Evolutionary conservation across 177 flowering plant species (phyloP).

Genomic region (Vitis hybrid): DNA sequence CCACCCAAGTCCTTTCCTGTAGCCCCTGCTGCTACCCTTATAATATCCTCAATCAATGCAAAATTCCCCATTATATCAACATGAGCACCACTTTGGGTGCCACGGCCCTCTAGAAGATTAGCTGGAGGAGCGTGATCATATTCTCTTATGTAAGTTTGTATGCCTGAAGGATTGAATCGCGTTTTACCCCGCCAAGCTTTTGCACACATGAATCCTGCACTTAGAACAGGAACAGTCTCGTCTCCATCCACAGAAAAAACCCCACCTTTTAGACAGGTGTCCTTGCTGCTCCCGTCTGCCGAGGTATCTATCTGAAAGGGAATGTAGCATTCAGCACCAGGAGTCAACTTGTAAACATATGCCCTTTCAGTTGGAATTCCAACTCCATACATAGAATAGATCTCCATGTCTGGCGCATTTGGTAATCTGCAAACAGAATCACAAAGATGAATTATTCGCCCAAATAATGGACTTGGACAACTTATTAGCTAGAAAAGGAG

Average conservation of each 20-base stretch:
- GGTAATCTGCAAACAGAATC: slow-evolving; percentile 66
- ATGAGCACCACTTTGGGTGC: slow-evolving; percentile 95
- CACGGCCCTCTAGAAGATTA: slow-evolving; percentile 82
- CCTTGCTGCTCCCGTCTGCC: slow-evolving; percentile 44
- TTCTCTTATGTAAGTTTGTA: slow-evolving; percentile 66
- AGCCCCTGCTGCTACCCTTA: slow-evolving; percentile 89
- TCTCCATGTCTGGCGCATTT: slow-evolving; percentile 91
- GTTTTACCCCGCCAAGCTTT: slow-evolving; percentile 93
- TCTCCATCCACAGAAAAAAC: slow-evolving; percentile 76
- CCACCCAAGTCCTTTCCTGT: slow-evolving; percentile 82
- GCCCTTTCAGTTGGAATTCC: slow-evolving; percentile 93
- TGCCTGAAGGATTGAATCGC: slow-evolving; percentile 84
- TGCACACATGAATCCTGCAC: slow-evolving; percentile 96
- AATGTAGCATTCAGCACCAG: slow-evolving; percentile 67
- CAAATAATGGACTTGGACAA: not conserved
- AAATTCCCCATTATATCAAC: slow-evolving; percentile 97
- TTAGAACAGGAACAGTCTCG: slow-evolving; percentile 89
- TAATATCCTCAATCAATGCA: slow-evolving; percentile 77
- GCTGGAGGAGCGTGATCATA: slow-evolving; percentile 90
- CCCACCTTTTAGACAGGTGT: slow-evolving; percentile 63
- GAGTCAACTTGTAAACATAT: slow-evolving; percentile 63
- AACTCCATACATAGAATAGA: slow-evolving; percentile 83
- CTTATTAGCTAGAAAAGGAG: not conserved
- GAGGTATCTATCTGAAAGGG: slow-evolving; percentile 86
- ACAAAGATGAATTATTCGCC: not conserved